Base-by-base conservation (phyloP, 2,329 filamentous ascomycete species). In the Cladosporium colombiae region DNA sequence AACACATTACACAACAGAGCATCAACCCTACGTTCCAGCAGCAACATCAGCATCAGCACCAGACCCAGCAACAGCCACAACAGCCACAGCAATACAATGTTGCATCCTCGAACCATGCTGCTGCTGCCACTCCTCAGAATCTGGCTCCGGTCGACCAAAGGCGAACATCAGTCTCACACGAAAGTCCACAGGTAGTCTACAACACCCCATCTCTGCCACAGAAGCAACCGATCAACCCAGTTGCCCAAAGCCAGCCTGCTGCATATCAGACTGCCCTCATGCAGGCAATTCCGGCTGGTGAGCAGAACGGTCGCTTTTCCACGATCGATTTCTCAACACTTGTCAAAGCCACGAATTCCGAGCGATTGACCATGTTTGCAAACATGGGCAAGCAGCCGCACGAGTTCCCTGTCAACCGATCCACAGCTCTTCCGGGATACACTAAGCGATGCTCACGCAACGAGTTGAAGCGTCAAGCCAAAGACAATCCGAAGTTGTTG, bases 381-480 rank as follows among this genome's bases (percentile, higher is more conserved):
- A 80, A 77, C 66, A 69, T 83, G 62, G 80, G 81, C 59, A 74
- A 76, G 52, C 74, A 79, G 58, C 72, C 78, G 1, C 72, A 78
- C 25, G 80, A 83, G 57, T 75, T 79, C 53, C 73, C 78, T 16
- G 76, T 79, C 61, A 82, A 81, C 71, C 79, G 80, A 73, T 80
- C 80, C 77, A 78, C 78, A 52, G 76, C 77, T 3, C 69, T 83
- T 10, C 81, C 81, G 0, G 66, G 75, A 18, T 82, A 81, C 65
- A 74, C 74, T 2, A 73, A 77, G 40, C 77, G 82, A 31, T 79
- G 79, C 62, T 83, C 82, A 18, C 74, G 79, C 53, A 82, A 80
- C 57, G 81, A 83, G 46, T 69, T 83, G 53, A 79, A 79, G 65
- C 78, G 74, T 63, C 72, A 79, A 14, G 81, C 78, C 29, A 77